Percentiles rank a stretch among this genome's conserved stretches.
These are phyloP conservation scores for Corymbia calophylla DNA, from an alignment of 441 rosid genomes.

Conservation along the genomic window DNA sequence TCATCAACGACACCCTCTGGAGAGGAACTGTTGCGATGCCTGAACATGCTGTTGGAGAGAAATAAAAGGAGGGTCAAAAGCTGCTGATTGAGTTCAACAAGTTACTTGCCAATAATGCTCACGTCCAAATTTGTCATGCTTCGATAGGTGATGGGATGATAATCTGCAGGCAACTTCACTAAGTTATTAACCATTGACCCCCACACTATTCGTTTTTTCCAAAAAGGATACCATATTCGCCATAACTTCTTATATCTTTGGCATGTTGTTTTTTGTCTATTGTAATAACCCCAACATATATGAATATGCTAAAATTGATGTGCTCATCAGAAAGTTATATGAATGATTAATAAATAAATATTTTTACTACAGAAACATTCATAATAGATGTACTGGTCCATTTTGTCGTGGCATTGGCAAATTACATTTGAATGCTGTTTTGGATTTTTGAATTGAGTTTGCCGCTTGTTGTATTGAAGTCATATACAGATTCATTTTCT, in stretches of 20 bases:
- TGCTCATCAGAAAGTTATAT: neutral
- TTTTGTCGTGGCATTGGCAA: neutral
- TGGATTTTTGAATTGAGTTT: neutral
- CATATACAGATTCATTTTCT: neutral
- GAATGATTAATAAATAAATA: neutral
- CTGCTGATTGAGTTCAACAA: conserved; percentile 35
- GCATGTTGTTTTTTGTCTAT: neutral
- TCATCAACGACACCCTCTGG: conserved; percentile 62
- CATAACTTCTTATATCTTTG: neutral
- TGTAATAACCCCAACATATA: neutral
- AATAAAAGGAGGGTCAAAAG: conserved; percentile 1
- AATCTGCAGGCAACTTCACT: conserved; percentile 46
- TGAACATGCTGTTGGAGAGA: conserved; percentile 22
- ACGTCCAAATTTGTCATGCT: conserved; percentile 41
- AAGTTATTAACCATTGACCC: neutral
- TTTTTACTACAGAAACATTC: neutral
- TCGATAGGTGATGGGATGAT: conserved; percentile 58
- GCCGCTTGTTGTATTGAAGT: neutral
- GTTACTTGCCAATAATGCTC: conserved; percentile 37
- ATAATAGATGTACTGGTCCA: neutral
- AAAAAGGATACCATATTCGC: neutral
- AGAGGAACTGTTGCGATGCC: conserved; percentile 42
- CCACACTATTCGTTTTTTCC: neutral
- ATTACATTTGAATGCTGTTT: neutral
- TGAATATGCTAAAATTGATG: neutral